phyloP scores from a whole-genome alignment of 495 filamentous ascomycete species.

The Lasiosphaeria hispida region DNA sequence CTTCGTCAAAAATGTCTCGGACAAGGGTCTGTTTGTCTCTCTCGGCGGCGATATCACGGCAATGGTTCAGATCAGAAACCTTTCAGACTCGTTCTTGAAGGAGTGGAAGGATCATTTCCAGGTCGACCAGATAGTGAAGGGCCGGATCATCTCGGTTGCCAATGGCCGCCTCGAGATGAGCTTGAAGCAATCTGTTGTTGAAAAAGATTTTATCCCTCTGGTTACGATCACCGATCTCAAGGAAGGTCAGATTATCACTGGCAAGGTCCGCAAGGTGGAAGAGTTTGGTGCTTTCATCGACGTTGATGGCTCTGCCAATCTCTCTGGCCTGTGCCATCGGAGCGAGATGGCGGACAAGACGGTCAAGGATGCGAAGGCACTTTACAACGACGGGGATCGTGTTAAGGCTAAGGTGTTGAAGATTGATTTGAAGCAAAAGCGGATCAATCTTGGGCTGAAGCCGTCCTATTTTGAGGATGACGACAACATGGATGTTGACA shows the following conservation, averaged over 20 bases:
- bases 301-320: constrained; percentile 75
- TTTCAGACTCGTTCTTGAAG: constrained; percentile 88
- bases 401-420: constrained; percentile 88
- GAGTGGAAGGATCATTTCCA: constrained; percentile 93
- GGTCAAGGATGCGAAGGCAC: constrained; percentile 72
- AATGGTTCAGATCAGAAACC: constrained; percentile 77
- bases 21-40: constrained; percentile 80
- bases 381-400: constrained; percentile 83
- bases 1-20: constrained; percentile 81
- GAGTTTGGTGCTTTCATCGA: constrained; percentile 94
- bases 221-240: constrained; percentile 69
- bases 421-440: constrained; percentile 66
- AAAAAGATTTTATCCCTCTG: constrained; percentile 71
- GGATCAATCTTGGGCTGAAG: constrained; percentile 87
- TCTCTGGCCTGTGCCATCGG: constrained; percentile 89
- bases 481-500: constrained; percentile 55
- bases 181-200: constrained; percentile 78
- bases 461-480: constrained; percentile 79
- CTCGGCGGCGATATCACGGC: constrained; percentile 77
- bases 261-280: constrained; percentile 87
- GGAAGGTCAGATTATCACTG: constrained; percentile 76
- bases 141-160: constrained; percentile 71
- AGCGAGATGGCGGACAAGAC: constrained; percentile 82
- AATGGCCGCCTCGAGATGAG: constrained; percentile 78
- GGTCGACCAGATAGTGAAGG: constrained; percentile 83